Conservation (phyloP, 495 filamentous ascomycete species). For the Lasiosphaeria miniovina region DNA sequence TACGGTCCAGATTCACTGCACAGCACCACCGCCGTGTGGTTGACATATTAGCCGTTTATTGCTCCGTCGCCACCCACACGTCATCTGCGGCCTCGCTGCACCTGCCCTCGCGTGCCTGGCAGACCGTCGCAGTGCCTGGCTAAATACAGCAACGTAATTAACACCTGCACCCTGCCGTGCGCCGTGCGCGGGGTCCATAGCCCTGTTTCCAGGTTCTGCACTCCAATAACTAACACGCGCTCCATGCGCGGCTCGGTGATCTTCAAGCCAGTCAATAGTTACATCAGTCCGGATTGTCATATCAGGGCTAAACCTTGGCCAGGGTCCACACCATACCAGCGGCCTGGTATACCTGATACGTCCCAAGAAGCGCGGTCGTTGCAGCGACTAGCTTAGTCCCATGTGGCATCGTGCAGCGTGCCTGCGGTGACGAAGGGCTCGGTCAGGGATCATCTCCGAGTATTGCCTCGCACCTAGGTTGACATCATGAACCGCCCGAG, state of each 20-base stretch:
- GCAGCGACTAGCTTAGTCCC: background rate
- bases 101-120: background rate
- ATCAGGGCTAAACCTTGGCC: background rate
- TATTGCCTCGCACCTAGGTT: too few species aligned
- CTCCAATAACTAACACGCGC: too few species aligned
- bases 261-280: background rate
- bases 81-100: background rate
- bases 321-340: background rate
- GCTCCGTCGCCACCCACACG: background rate
- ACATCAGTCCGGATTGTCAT: background rate
- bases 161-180: background rate
- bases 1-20: too few species aligned
- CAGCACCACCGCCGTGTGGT: too few species aligned
- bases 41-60: background rate
- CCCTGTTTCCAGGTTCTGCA: background rate
- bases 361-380: background rate
- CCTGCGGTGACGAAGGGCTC: too few species aligned
- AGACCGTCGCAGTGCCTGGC: background rate
- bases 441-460: too few species aligned
- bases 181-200: background rate
- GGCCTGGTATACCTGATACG: background rate
- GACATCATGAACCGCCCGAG: too few species aligned
- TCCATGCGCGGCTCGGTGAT: background rate
- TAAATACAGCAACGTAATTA: background rate
- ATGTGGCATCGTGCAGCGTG: background rate